Conservation (phyloP, 768 basidiomycete genomes). For the Neoboletus magnificus region DNA sequence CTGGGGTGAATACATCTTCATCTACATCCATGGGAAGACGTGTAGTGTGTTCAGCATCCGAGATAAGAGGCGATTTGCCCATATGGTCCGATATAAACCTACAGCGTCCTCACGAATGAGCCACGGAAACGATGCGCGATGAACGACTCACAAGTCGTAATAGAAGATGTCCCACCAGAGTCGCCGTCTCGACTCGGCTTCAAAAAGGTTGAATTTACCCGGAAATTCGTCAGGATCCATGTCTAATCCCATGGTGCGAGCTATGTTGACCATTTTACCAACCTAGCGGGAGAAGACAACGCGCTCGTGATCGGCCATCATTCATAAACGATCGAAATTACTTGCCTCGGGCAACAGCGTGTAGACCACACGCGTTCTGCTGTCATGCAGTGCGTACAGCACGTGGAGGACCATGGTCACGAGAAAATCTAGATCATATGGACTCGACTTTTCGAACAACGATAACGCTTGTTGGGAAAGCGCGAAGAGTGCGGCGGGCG, state of each 20-base stretch:
- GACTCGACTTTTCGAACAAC: conserved; percentile 39
- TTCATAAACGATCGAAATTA: conserved; percentile 25
- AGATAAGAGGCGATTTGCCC: conserved; percentile 59
- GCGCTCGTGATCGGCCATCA: conserved; percentile 17
- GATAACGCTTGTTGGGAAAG: conserved; percentile 48
- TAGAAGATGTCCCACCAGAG: conserved; percentile 81
- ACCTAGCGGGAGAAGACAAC: conserved; percentile 36
- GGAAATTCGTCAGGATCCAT: conserved; percentile 55
- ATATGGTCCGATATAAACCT: conserved; percentile 72
- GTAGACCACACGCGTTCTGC: conserved; percentile 41
- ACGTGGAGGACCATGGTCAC: conserved; percentile 58
- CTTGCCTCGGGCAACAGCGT: conserved; percentile 28
- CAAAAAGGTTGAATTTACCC: conserved; percentile 45
- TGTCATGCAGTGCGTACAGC: conserved; percentile 51
- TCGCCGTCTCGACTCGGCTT: conserved; percentile 50
- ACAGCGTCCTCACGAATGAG: conserved; percentile 14
- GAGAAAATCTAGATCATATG: conserved; percentile 56
- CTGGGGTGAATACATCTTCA: conserved; percentile 48
- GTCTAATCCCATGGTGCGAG: conserved; percentile 60
- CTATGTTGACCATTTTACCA: conserved; percentile 67
- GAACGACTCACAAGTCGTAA: conserved; percentile 66
- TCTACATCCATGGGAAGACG: conserved; percentile 56
- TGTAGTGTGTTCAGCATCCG: conserved; percentile 52
- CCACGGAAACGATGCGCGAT: neutral
- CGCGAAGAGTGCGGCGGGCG: conserved; percentile 41